Conservation (phyloP, 352 stramenopile species). For the Globisporangium okanoganense region DNA sequence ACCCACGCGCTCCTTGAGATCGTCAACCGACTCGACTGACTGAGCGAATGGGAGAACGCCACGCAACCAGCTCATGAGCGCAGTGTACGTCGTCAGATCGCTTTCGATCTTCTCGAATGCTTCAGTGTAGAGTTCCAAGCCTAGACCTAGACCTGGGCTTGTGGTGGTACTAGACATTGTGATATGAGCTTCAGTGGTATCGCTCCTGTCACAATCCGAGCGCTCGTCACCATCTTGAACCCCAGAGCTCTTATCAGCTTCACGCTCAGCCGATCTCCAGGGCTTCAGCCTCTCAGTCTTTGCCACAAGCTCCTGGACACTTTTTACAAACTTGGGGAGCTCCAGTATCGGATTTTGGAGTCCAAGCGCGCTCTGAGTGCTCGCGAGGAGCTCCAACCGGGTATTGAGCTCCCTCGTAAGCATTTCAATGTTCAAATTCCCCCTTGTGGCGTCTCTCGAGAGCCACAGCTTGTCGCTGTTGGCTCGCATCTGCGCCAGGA, state of each 20-base stretch:
- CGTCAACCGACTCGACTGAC: constrained; percentile 19
- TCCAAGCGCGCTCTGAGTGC: constrained; percentile 23
- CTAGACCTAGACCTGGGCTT: not conserved
- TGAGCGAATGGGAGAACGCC: constrained; percentile 27
- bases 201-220: not conserved
- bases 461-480: constrained; percentile 13
- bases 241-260: not conserved
- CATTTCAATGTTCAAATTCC: constrained; percentile 23
- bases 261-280: constrained; percentile 6
- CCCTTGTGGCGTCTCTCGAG: not conserved
- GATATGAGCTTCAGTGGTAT: too few species aligned
- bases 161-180: not conserved
- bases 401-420: constrained; percentile 36
- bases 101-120: constrained; percentile 27
- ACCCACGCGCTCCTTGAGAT: constrained; percentile 26
- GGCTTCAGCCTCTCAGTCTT: constrained; percentile 18
- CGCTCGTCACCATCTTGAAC: not conserved
- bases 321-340: constrained; percentile 26
- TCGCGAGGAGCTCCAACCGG: constrained; percentile 27
- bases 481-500: constrained; percentile 34
- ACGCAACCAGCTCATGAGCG: constrained; percentile 24
- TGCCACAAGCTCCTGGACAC: constrained; percentile 4
- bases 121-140: constrained; percentile 13
- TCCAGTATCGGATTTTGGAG: constrained; percentile 28
- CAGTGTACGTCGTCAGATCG: constrained; percentile 23